Percentiles rank a stretch among this genome's conserved stretches.
Evolutionary conservation across 2,329 filamentous ascomycete genomes (phyloP).

Genomic region (Penicillium sp.): DNA sequence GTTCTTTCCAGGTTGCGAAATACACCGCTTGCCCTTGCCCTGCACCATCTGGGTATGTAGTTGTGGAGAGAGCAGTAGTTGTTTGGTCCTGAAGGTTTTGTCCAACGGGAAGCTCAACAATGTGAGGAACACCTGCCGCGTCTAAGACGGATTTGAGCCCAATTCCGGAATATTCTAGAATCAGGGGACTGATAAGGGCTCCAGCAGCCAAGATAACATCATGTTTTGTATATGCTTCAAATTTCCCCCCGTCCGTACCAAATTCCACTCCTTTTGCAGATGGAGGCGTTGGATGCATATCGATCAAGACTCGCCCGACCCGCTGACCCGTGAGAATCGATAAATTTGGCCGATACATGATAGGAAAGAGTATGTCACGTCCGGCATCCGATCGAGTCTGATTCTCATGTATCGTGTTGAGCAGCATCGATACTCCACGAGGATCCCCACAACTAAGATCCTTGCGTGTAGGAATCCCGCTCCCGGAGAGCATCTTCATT

Average conservation of each 20-base stretch:
- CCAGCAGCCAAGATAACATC: background rate
- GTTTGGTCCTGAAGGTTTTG: constrained; percentile 1
- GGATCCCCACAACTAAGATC: constrained; percentile 1
- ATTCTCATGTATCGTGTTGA: background rate
- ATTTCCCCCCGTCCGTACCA: background rate
- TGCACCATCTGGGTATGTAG: background rate
- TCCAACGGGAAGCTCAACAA: constrained; percentile 1
- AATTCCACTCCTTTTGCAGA: background rate
- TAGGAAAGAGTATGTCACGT: background rate
- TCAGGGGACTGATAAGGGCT: background rate
- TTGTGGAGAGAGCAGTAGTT: background rate
- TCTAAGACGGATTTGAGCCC: background rate
- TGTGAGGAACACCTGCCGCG: background rate
- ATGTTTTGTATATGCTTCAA: background rate
- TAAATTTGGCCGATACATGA: background rate
- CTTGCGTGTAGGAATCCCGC: background rate
- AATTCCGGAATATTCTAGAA: background rate
- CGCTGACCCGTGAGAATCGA: background rate
- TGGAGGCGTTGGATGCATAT: background rate
- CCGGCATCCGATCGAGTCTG: background rate
- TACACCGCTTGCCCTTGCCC: background rate
- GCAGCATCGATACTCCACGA: background rate
- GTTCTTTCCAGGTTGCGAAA: background rate
- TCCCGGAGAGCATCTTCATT: background rate
- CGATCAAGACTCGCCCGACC: background rate